A percentile compares a stretch with the other conserved stretches of the same genome.
phyloP scores from a whole-genome alignment of 306 rosid species.

The Castanea mollissima region DNA sequence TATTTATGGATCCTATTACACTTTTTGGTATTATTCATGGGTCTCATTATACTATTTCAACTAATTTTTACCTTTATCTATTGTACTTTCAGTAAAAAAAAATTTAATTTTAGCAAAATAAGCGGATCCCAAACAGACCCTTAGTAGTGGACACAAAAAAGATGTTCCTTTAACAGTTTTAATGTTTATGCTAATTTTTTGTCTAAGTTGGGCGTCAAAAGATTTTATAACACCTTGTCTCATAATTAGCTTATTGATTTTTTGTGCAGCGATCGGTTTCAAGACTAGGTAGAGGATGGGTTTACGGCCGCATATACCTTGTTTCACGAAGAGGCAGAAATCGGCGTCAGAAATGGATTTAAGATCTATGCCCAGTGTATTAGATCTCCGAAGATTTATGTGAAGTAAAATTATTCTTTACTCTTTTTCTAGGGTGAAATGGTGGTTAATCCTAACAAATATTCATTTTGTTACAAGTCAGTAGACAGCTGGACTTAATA shows the following conservation, averaged over 20 bases:
- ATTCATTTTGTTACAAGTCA: background rate
- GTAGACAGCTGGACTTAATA: background rate
- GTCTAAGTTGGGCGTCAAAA: background rate
- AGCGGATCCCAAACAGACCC: no score
- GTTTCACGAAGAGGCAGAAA: conserved; percentile 53
- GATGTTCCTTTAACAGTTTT: background rate
- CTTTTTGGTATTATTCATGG: no score
- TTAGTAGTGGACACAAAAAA: background rate
- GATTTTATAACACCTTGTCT: background rate
- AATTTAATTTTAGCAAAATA: no score
- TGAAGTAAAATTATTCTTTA: conserved; percentile 18
- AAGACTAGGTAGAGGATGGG: conserved; percentile 74
- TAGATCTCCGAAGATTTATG: conserved; percentile 8
- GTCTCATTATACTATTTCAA: no score
- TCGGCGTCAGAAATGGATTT: conserved; percentile 41
- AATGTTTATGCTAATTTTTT: background rate
- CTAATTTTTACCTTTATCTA: no score
- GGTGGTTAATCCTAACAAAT: conserved; percentile 1
- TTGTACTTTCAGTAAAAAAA: no score
- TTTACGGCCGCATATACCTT: conserved; percentile 84
- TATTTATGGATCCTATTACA: no score
- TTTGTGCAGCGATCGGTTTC: conserved; percentile 63
- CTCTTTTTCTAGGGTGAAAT: background rate
- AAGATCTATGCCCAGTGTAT: conserved; percentile 21
- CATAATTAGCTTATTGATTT: background rate